phyloP scores from a whole-genome alignment of 371 early-diverging fungal species.

The Haplosporangium sp. region DNA sequence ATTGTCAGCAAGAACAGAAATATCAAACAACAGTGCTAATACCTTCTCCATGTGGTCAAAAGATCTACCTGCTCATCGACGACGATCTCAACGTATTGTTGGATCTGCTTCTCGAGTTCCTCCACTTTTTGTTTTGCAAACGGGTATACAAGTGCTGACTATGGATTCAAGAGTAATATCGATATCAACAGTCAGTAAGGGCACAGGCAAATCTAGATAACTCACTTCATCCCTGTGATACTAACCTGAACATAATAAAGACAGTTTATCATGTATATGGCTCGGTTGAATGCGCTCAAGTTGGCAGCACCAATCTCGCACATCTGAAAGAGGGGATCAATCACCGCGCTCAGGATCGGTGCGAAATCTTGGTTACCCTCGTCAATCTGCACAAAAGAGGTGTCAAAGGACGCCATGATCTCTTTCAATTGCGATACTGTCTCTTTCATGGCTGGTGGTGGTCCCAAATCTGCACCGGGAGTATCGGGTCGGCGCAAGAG shows the following conservation, averaged over 20 bases:
- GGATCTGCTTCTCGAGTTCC: slow-evolving; percentile 62
- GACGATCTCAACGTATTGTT: slow-evolving; percentile 61
- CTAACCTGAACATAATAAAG: slow-evolving; percentile 75
- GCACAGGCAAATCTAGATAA: background rate
- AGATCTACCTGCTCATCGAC: slow-evolving; percentile 60
- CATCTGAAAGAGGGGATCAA: slow-evolving; percentile 80
- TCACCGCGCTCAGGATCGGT: slow-evolving; percentile 72
- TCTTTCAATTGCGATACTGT: slow-evolving; percentile 80
- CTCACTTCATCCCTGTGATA: background rate
- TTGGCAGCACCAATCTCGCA: slow-evolving; percentile 71
- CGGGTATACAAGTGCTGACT: slow-evolving; percentile 64
- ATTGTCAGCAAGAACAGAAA: background rate
- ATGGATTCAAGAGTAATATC: background rate
- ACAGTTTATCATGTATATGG: slow-evolving; percentile 82
- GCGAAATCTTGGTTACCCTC: slow-evolving; percentile 69
- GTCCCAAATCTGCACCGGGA: slow-evolving; percentile 68
- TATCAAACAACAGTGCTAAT: background rate
- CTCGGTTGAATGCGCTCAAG: slow-evolving; percentile 67
- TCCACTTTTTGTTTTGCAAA: slow-evolving; percentile 61
- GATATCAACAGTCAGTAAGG: background rate
- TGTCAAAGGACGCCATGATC: slow-evolving; percentile 83
- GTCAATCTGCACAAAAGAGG: slow-evolving; percentile 66
- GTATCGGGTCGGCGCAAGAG: slow-evolving; percentile 69
- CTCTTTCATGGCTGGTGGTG: slow-evolving; percentile 74
- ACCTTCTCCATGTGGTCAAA: background rate